Percentiles rank a stretch among this genome's conserved stretches.
These are phyloP conservation scores for Escovopsis weberi DNA, from an alignment of 2,329 filamentous ascomycete species.

Conservation along the genomic window DNA sequence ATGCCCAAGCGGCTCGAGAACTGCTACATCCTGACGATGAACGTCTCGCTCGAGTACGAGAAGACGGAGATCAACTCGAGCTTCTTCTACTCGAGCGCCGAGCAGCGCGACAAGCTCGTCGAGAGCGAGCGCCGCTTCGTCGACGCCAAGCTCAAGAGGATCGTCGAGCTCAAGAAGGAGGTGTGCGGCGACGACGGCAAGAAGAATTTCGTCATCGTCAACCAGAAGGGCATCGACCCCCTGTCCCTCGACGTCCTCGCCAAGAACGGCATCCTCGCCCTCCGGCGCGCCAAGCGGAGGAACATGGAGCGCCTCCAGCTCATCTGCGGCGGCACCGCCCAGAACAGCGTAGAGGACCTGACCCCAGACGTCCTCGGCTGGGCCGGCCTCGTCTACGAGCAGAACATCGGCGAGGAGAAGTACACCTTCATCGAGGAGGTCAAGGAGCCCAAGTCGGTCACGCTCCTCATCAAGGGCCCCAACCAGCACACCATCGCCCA, in stretches of 20 bases:
- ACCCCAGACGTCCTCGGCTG: conserved; percentile 80
- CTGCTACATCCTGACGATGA: conserved; percentile 85
- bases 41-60: conserved; percentile 95
- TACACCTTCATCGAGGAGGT: conserved; percentile 98
- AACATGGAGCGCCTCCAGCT: conserved; percentile 99
- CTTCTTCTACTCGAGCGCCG: conserved; percentile 96
- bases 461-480: conserved; percentile 92
- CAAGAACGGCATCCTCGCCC: conserved; percentile 94
- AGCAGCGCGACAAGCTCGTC: conserved; percentile 94
- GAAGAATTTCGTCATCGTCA: conserved; percentile 95
- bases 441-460: conserved; percentile 96
- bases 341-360: conserved; percentile 94
- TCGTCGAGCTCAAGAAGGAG: conserved; percentile 94
- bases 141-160: conserved; percentile 91
- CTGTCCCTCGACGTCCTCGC: conserved; percentile 89
- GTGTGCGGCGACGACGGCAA: conserved; percentile 86
- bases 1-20: conserved; percentile 97
- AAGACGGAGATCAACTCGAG: conserved; percentile 98
- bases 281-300: conserved; percentile 87
- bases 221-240: conserved; percentile 98
- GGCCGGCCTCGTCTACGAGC: conserved; percentile 94
- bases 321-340: conserved; percentile 76
- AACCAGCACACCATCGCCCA: conserved; percentile 95
- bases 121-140: conserved; percentile 94
- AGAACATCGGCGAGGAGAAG: conserved; percentile 95